Evolutionary conservation across 2,329 filamentous ascomycete genomes (phyloP).

Genomic region (Alternaria solani): DNA sequence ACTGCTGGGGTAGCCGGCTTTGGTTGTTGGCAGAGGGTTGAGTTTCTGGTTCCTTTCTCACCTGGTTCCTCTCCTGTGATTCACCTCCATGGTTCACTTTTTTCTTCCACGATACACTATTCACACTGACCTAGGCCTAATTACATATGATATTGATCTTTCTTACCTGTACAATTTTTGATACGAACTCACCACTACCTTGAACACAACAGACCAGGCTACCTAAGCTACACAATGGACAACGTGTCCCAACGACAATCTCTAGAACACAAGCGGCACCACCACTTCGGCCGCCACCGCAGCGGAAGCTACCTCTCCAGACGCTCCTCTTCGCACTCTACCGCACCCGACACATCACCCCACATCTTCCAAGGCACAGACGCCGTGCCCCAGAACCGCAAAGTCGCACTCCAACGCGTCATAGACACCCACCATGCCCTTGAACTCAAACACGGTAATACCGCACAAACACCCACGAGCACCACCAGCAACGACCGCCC

Average conservation of each 20-base stretch:
- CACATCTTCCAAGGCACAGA: conserved; percentile 28
- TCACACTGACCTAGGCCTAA: background rate
- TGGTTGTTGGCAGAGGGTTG: conserved; percentile 6
- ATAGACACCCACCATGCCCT: conserved; percentile 28
- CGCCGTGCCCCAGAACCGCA: conserved; percentile 23
- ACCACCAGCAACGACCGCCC: conserved; percentile 11
- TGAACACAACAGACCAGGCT: background rate
- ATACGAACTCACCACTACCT: background rate
- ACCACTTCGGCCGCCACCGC: conserved; percentile 17
- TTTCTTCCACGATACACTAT: background rate
- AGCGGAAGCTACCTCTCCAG: conserved; percentile 14
- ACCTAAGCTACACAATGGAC: background rate
- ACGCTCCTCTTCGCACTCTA: background rate
- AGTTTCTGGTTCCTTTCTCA: conserved; percentile 1
- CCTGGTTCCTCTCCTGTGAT: background rate
- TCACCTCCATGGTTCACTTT: background rate
- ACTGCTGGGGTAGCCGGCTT: conserved; percentile 10
- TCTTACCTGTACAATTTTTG: background rate
- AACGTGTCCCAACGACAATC: conserved; percentile 14
- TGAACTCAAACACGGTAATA: conserved; percentile 14
- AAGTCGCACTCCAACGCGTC: conserved; percentile 23
- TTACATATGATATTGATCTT: background rate
- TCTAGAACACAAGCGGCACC: conserved; percentile 14
- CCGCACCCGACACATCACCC: background rate
- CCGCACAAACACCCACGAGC: conserved; percentile 9